Percentiles rank a stretch among this genome's conserved stretches.
These are phyloP conservation scores for Pezicula neosporulosa DNA, from an alignment of 2,329 filamentous ascomycete genomes.

Conservation along the genomic window DNA sequence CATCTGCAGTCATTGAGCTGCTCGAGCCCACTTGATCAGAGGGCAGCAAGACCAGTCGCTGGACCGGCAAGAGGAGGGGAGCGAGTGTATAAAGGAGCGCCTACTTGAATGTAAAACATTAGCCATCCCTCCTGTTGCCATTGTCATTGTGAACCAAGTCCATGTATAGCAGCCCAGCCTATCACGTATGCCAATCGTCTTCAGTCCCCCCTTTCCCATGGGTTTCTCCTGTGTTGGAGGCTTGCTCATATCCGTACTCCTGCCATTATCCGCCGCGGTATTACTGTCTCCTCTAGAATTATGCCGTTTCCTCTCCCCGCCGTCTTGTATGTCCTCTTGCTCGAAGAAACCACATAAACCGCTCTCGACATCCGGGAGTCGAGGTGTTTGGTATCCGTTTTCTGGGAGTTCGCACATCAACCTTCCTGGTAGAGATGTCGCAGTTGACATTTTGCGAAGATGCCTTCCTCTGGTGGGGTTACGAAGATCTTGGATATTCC, in stretches of 20 bases:
- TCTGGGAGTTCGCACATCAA: slow-evolving; percentile 13
- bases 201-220: slow-evolving; percentile 19
- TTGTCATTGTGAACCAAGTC: slow-evolving; percentile 68
- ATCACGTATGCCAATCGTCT: slow-evolving; percentile 42
- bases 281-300: neutral
- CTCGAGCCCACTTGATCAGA: too few relatives aligned
- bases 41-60: too few relatives aligned
- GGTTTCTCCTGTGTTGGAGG: neutral
- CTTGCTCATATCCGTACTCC: neutral
- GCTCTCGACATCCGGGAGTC: slow-evolving; percentile 8
- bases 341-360: slow-evolving; percentile 7
- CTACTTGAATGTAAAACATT: slow-evolving; percentile 54
- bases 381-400: slow-evolving; percentile 35
- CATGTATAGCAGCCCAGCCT: slow-evolving; percentile 55
- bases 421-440: slow-evolving; percentile 24
- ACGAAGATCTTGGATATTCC: slow-evolving; percentile 44
- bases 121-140: slow-evolving; percentile 54
- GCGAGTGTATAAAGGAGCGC: neutral
- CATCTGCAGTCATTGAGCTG: too few relatives aligned
- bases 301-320: slow-evolving; percentile 7
- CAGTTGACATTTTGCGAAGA: slow-evolving; percentile 33
- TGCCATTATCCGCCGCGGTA: neutral
- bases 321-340: slow-evolving; percentile 1
- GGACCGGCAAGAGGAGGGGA: too few relatives aligned
- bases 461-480: slow-evolving; percentile 41